phyloP scores from a whole-genome alignment of 2,329 filamentous ascomycete genomes.

The Hymenoscyphus salicellus region DNA sequence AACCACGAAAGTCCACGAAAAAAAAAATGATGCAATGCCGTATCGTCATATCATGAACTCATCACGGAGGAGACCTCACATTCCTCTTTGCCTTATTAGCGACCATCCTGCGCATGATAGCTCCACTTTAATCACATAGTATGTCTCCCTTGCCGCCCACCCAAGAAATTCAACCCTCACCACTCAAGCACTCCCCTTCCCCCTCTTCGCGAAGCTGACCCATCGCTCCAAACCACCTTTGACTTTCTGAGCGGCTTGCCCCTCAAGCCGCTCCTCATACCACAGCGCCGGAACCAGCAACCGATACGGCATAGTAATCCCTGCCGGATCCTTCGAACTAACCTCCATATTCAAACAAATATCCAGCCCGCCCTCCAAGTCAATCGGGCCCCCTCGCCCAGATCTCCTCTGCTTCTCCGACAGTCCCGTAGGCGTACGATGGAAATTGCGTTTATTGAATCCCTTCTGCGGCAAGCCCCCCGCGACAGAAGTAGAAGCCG shows the following conservation, averaged over 20 bases:
- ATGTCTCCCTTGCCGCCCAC: too few species aligned
- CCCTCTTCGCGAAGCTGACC: slow-evolving; percentile 19
- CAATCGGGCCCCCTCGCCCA: slow-evolving; percentile 58
- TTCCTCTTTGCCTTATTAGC: too few species aligned
- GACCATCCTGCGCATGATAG: too few species aligned
- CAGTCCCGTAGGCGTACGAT: slow-evolving; percentile 67
- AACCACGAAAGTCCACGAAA: too few species aligned
- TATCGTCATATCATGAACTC: too few species aligned
- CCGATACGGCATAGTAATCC: slow-evolving; percentile 83
- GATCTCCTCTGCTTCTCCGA: slow-evolving; percentile 58
- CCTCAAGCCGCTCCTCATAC: slow-evolving; percentile 40
- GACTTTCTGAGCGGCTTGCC: slow-evolving; percentile 15
- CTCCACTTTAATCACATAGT: too few species aligned
- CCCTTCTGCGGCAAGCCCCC: slow-evolving; percentile 22
- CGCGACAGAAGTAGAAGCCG: slow-evolving; percentile 27
- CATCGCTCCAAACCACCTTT: slow-evolving; percentile 20
- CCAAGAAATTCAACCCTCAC: neutral
- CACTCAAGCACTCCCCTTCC: slow-evolving; percentile 3
- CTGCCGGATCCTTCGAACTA: slow-evolving; percentile 77
- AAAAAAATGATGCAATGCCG: too few species aligned
- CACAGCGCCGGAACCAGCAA: slow-evolving; percentile 77
- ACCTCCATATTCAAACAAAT: slow-evolving; percentile 88
- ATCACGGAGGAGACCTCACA: too few species aligned
- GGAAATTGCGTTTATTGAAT: slow-evolving; percentile 44
- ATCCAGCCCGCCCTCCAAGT: slow-evolving; percentile 80